Conservation (phyloP, 2,329 filamentous ascomycete species). For the Fusarium phyllophilum region DNA sequence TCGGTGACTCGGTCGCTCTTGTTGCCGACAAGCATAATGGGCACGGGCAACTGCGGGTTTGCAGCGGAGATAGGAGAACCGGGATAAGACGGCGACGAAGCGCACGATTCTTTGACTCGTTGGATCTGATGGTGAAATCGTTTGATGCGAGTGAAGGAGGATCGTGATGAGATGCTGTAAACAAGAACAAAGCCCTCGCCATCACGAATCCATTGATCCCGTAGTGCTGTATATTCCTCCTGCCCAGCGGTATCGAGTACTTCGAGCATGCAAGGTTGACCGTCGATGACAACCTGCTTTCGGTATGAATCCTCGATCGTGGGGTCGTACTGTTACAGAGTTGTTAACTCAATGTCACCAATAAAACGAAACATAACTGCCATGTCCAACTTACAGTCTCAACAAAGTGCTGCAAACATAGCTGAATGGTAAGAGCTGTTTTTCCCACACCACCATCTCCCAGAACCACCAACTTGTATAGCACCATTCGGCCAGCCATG, state of each 20-base stretch:
- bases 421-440: conserved; percentile 93
- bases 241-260: conserved; percentile 97
- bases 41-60: conserved; percentile 74
- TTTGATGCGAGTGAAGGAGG: conserved; percentile 93
- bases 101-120: conserved; percentile 91
- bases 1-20: conserved; percentile 98
- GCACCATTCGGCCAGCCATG: conserved; percentile 93
- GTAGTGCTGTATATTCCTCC: conserved; percentile 96
- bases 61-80: conserved; percentile 75
- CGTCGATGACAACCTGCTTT: conserved; percentile 92
- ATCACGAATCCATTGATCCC: conserved; percentile 98
- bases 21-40: conserved; percentile 98
- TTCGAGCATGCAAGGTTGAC: conserved; percentile 96
- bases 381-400: conserved; percentile 74
- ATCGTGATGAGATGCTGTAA: conserved; percentile 97
- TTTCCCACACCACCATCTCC: conserved; percentile 95
- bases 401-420: conserved; percentile 98
- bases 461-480: conserved; percentile 95
- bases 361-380: conserved; percentile 2
- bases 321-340: conserved; percentile 75
- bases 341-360: conserved; percentile 23
- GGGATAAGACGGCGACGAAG: conserved; percentile 79
- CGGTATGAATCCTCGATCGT: conserved; percentile 90
- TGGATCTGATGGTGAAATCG: conserved; percentile 97
- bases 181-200: conserved; percentile 97